Conservation (phyloP, 2,329 filamentous ascomycete species). For the Pseudocercospora eumusae region DNA sequence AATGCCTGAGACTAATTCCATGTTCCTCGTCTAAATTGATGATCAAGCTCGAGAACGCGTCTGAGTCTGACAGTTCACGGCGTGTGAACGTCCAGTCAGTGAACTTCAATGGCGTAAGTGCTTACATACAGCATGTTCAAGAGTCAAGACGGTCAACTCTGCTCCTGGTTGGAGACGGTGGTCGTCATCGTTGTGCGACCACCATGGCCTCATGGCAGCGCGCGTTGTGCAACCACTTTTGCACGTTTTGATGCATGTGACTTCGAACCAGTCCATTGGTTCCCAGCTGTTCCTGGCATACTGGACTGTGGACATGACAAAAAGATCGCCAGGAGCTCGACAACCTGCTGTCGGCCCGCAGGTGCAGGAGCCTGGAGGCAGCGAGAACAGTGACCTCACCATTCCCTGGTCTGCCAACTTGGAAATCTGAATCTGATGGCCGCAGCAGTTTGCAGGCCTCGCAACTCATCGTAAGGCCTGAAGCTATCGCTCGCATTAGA, state of each 20-base stretch:
- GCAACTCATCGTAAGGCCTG: background rate
- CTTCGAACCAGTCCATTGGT: conserved; percentile 7
- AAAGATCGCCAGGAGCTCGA: conserved; percentile 11
- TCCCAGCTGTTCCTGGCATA: background rate
- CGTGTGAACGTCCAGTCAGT: background rate
- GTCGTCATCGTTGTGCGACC: background rate
- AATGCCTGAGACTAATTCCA: background rate
- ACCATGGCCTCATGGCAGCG: conserved; percentile 6
- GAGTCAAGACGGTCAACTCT: background rate
- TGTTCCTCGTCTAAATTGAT: background rate
- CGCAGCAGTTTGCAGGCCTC: background rate
- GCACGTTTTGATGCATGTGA: background rate
- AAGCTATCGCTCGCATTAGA: background rate
- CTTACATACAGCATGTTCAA: background rate
- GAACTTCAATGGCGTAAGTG: background rate
- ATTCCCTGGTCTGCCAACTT: background rate
- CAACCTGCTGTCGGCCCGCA: background rate
- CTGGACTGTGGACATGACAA: background rate
- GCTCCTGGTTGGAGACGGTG: background rate
- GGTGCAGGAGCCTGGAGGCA: background rate
- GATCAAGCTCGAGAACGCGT: background rate
- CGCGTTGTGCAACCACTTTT: conserved; percentile 9
- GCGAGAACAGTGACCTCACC: conserved; percentile 2
- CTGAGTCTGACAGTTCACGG: background rate
- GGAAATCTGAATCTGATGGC: background rate